Evolutionary conservation across 2,329 filamentous ascomycete species (phyloP).

Genomic region (Venturia pyrina): DNA sequence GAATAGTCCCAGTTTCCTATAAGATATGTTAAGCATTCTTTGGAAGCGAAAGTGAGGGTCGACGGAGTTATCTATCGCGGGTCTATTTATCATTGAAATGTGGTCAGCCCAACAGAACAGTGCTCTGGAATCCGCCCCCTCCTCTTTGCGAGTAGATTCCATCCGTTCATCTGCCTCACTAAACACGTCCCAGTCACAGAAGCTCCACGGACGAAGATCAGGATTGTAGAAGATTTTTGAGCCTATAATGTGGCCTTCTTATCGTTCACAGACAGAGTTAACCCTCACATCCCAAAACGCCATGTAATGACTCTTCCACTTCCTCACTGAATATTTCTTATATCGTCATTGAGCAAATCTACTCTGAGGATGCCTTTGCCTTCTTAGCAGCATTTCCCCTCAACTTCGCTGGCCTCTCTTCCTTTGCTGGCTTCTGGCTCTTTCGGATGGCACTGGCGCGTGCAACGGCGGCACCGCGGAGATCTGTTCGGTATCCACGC

Average conservation of each 20-base stretch:
- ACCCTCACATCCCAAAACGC: constrained; percentile 4
- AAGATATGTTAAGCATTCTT: too few relatives aligned
- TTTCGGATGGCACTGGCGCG: constrained; percentile 78
- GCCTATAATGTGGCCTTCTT: neutral
- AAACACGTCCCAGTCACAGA: neutral
- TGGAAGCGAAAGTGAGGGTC: too few relatives aligned
- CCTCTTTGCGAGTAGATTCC: too few relatives aligned
- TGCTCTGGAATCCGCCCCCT: too few relatives aligned
- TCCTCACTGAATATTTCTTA: neutral
- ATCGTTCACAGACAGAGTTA: neutral
- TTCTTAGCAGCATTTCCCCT: constrained; percentile 72
- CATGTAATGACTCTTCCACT: constrained; percentile 5
- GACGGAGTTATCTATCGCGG: neutral
- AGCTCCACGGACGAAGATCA: neutral
- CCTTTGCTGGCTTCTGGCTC: constrained; percentile 71
- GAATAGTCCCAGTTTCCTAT: too few relatives aligned
- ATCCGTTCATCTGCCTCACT: neutral
- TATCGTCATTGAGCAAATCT: neutral
- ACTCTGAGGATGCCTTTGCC: constrained; percentile 30
- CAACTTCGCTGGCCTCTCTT: constrained; percentile 60
- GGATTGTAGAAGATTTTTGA: neutral
- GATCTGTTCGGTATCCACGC: constrained; percentile 62
- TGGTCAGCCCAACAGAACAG: too few relatives aligned
- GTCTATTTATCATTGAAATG: neutral
- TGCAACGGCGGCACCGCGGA: constrained; percentile 58